Evolutionary conservation across 2,329 filamentous ascomycete genomes (phyloP), one percentile per base, ranked within the genome.

Genomic region (Colletotrichum godetiae): DNA sequence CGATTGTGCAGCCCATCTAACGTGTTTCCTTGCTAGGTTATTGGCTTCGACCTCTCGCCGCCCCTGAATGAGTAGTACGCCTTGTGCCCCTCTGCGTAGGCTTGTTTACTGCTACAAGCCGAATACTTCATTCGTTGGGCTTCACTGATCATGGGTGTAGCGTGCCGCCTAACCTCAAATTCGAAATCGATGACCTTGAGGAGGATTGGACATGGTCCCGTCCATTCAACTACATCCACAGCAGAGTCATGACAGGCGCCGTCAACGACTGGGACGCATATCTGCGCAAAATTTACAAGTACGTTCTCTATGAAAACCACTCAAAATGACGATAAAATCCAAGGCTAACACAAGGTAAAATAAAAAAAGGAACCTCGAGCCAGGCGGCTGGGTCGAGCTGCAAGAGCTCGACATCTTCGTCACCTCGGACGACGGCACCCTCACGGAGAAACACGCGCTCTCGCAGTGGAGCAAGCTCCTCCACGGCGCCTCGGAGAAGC

Each of bases 11-110:
- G 35, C 13, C 10, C 35, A 49, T 29, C 19, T 46, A 24, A 37
- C 11, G 27, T 1, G 7, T 8, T 46, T 46, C 12, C 42, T 46
- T n/a, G 2, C 68, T 67, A 72, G 59, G 86, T 93, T 46, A 86
- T 88, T 62, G 92, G 90, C 42, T 92, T 89, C 12, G 92, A 94
- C 77, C 84, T 93, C 5, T 93, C 91, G 0, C 91, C 91, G 1
- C 90, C 93, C 31, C 92, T 93, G 77, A 91, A 91, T 78, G 93
- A 95, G 77, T 82, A 81, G 80, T 82, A 13, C 24, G 59, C 27
- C 10, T 46, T n/a, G n/a, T n/a, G n/a, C n/a, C n/a, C 15, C 42
- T 8, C 5, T 46, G 7, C 42, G 13, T 46, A 37, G 35, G 35
- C 35, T 46, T 46, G 19, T 0, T n/a, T 42, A 6, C 13, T 46